Evolutionary conservation across 495 filamentous ascomycete species (phyloP).

Genomic region (Trichoderma gamsii): DNA sequence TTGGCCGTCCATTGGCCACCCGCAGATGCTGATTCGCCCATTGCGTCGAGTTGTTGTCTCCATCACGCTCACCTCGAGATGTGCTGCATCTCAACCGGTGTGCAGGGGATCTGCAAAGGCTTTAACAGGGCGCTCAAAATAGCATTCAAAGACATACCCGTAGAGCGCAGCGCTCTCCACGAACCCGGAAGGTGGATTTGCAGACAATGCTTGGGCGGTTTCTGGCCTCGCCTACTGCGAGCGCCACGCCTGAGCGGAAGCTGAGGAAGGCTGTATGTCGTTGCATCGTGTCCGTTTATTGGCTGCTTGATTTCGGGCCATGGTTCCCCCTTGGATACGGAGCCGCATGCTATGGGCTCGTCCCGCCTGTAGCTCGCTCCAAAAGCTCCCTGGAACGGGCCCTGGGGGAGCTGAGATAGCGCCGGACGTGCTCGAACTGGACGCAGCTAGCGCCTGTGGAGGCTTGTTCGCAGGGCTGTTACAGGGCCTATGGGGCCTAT

Average conservation of each 20-base stretch:
- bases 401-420: background rate
- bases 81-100: constrained; percentile 7
- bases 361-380: background rate
- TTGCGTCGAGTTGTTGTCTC: background rate
- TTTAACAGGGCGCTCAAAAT: background rate
- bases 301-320: background rate
- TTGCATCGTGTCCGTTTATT: background rate
- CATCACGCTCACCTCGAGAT: background rate
- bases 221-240: background rate
- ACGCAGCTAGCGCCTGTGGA: background rate
- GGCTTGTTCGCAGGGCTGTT: background rate
- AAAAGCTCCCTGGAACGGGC: background rate
- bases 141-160: background rate
- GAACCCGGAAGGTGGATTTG: background rate
- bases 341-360: background rate
- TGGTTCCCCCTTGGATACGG: background rate
- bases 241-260: too few relatives aligned
- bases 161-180: background rate
- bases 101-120: background rate
- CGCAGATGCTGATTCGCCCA: background rate
- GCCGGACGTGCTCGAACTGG: background rate
- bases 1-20: background rate
- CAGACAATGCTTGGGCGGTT: background rate
- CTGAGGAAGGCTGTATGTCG: background rate
- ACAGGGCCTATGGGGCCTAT: background rate